Conservation (phyloP, 2,329 filamentous ascomycete genomes). For the Paraphaeosphaeria sporulosa region DNA sequence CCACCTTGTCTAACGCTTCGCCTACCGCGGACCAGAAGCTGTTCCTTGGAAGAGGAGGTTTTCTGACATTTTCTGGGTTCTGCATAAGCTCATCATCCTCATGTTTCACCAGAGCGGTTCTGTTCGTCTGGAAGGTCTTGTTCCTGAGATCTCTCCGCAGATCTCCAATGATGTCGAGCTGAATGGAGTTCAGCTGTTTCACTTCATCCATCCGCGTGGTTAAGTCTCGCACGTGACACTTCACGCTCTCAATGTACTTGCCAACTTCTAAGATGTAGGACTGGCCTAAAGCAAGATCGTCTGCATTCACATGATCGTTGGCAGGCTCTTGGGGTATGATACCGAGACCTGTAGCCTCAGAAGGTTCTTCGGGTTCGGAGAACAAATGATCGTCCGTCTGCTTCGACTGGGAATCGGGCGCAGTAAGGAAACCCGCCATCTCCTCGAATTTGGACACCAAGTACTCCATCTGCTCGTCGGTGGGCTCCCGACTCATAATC, state of each 20-base stretch:
- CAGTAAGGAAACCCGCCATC: constrained; percentile 39
- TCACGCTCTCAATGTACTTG: constrained; percentile 37
- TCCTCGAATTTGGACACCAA: constrained; percentile 43
- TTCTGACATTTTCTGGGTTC: background rate
- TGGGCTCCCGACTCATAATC: constrained; percentile 38
- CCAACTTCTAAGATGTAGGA: constrained; percentile 38
- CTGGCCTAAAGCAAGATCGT: constrained; percentile 16
- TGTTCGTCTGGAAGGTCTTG: background rate
- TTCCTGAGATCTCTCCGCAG: constrained; percentile 33
- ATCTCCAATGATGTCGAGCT: constrained; percentile 41
- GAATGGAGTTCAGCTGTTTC: constrained; percentile 42
- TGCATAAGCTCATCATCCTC: constrained; percentile 1
- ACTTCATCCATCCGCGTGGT: constrained; percentile 42
- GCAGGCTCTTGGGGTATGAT: constrained; percentile 6
- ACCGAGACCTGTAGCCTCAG: constrained; percentile 11
- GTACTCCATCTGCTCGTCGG: constrained; percentile 45
- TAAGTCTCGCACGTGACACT: constrained; percentile 34
- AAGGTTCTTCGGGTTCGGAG: constrained; percentile 19
- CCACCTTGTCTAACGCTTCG: constrained; percentile 25
- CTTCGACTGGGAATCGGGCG: constrained; percentile 33
- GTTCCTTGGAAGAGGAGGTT: background rate
- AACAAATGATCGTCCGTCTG: constrained; percentile 31
- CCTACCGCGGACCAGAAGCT: constrained; percentile 23
- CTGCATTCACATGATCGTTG: constrained; percentile 12
- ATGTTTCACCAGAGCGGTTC: constrained; percentile 1